Conservation (phyloP, 352 stramenopile genomes). For the Phytophthora lateralis region DNA sequence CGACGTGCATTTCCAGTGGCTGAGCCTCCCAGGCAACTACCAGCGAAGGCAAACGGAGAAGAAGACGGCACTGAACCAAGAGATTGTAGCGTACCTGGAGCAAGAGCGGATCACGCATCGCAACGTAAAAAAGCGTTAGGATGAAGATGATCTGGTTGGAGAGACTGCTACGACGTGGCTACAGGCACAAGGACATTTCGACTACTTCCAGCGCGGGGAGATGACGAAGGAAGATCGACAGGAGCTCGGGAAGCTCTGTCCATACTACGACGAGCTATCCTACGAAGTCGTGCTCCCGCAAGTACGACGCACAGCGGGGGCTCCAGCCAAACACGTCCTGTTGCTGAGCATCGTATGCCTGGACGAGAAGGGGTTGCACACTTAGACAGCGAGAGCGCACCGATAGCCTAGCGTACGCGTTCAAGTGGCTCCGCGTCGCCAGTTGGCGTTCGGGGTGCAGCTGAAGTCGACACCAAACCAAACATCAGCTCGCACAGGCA, state of each 20-base stretch:
- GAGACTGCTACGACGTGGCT: conserved; percentile 10
- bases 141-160: neutral
- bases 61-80: neutral
- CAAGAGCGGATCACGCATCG: conserved; percentile 5
- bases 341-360: neutral
- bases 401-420: too few relatives aligned
- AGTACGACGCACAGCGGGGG: neutral
- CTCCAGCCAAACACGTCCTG: neutral
- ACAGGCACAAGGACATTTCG: neutral
- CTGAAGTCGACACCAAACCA: too few relatives aligned
- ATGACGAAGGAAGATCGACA: neutral
- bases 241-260: conserved; percentile 1
- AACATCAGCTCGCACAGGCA: neutral
- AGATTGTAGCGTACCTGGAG: conserved; percentile 1
- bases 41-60: conserved; percentile 1
- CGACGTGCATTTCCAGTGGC: conserved; percentile 4
- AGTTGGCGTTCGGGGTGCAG: too few relatives aligned
- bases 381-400: too few relatives aligned
- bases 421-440: too few relatives aligned
- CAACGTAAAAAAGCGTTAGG: neutral
- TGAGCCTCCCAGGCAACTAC: conserved; percentile 9
- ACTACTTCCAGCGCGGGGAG: neutral
- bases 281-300: neutral
- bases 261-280: conserved; percentile 14
- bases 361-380: too few relatives aligned